phyloP scores from a whole-genome alignment of 1,139 yeast species.

The Yamadazyma diospyri region DNA sequence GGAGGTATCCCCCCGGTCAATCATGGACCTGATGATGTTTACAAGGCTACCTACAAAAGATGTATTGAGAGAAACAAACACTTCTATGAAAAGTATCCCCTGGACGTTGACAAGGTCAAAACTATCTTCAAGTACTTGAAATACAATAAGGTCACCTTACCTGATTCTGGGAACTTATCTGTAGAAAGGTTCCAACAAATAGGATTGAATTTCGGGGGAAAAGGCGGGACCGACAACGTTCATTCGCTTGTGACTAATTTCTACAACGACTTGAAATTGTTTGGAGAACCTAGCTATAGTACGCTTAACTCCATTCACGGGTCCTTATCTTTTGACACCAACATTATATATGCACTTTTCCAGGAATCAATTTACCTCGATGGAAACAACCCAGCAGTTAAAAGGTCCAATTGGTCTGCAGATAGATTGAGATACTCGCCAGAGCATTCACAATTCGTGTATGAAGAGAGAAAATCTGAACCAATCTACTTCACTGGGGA shows the following conservation, averaged over 20 bases:
- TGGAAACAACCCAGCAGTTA: slow-evolving; percentile 18
- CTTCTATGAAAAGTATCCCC: slow-evolving; percentile 47
- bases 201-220: slow-evolving; percentile 48
- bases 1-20: slow-evolving; percentile 59
- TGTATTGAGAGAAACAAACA: slow-evolving; percentile 46
- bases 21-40: slow-evolving; percentile 42
- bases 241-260: slow-evolving; percentile 42
- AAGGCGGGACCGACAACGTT: slow-evolving; percentile 47
- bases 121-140: slow-evolving; percentile 34
- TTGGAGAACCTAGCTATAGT: slow-evolving; percentile 33
- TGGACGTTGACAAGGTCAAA: slow-evolving; percentile 37
- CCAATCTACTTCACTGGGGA: slow-evolving; percentile 54
- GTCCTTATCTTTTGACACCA: slow-evolving; percentile 46
- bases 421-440: slow-evolving; percentile 32
- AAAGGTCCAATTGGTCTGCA: slow-evolving; percentile 46
- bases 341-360: slow-evolving; percentile 50
- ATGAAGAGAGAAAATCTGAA: slow-evolving; percentile 10
- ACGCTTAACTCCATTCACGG: slow-evolving; percentile 30
- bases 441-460: slow-evolving; percentile 26
- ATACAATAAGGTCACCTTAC: slow-evolving; percentile 28
- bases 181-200: slow-evolving; percentile 52
- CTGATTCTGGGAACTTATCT: slow-evolving; percentile 48
- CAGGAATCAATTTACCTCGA: slow-evolving; percentile 59
- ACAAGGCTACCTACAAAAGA: slow-evolving; percentile 42
- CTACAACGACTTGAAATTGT: slow-evolving; percentile 30